phyloP scores from a whole-genome alignment of 345 rosid genomes.

The Cardamine chenopodiifolia region DNA sequence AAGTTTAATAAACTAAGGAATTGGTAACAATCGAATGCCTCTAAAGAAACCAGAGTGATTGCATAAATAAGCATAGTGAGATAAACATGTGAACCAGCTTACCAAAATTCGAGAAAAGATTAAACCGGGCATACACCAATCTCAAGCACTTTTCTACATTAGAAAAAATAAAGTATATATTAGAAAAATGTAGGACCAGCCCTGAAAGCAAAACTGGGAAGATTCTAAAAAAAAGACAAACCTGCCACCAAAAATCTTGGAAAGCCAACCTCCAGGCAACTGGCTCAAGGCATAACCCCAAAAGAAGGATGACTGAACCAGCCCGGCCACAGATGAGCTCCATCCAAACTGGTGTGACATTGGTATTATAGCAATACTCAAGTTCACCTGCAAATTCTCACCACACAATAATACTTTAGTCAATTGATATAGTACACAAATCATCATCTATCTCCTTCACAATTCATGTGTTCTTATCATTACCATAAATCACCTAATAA shows the following conservation, averaged over 20 bases:
- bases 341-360: slow-evolving; percentile 96
- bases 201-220: neutral
- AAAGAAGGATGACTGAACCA: slow-evolving; percentile 93
- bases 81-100: slow-evolving; percentile 21
- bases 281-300: slow-evolving; percentile 98
- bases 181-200: neutral
- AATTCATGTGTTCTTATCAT: neutral
- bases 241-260: slow-evolving; percentile 95
- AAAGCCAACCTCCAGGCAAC: slow-evolving; percentile 93
- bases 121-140: slow-evolving; percentile 97
- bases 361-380: slow-evolving; percentile 94
- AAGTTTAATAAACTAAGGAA: neutral
- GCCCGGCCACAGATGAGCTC: slow-evolving; percentile 82
- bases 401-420: neutral
- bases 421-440: slow-evolving; percentile 6
- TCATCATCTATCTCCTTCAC: slow-evolving; percentile 9
- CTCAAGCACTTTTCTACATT: slow-evolving; percentile 75
- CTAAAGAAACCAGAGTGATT: slow-evolving; percentile 14
- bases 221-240: slow-evolving; percentile 42
- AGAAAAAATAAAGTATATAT: slow-evolving; percentile 1
- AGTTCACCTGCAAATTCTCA: slow-evolving; percentile 65
- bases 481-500: neutral
- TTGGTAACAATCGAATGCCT: neutral
- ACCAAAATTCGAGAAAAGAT: slow-evolving; percentile 81
- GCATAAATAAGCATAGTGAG: neutral